A percentile compares a stretch with the other conserved stretches of the same genome.
phyloP scores from a whole-genome alignment of 768 basidiomycete species.

The Boletus sp. region DNA sequence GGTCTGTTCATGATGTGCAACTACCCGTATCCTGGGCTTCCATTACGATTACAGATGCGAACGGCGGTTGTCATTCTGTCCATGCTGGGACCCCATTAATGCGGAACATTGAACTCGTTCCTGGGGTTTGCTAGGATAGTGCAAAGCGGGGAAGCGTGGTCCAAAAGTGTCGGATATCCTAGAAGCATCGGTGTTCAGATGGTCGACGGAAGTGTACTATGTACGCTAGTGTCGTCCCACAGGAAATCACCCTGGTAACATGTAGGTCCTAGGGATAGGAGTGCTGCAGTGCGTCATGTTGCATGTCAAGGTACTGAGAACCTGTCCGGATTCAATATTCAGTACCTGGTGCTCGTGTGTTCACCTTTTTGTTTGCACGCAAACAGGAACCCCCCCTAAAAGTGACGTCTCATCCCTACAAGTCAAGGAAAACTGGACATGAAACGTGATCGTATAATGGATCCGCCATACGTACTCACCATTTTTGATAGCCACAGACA shows the following conservation, averaged over 20 bases:
- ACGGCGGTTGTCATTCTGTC: neutral
- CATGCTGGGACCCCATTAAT: neutral
- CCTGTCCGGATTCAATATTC: too few species aligned
- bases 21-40: neutral
- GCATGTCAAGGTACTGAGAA: neutral
- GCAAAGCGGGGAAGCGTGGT: neutral
- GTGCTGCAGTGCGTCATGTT: neutral
- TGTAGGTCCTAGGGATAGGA: neutral
- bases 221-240: neutral
- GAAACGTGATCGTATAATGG: neutral
- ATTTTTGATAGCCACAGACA: neutral
- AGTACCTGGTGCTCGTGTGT: too few species aligned
- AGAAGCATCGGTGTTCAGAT: neutral
- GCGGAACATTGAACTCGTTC: neutral
- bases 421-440: neutral
- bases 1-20: neutral
- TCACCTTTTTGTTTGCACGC: neutral
- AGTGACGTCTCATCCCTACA: neutral
- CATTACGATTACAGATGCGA: neutral
- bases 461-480: neutral
- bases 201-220: neutral
- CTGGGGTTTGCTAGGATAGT: neutral
- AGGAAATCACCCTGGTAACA: neutral
- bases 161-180: neutral
- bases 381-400: neutral